Evolutionary conservation across 1,139 yeast genomes (phyloP), one percentile per base, ranked within the genome.

Genomic region (Eremothecium coryli): DNA sequence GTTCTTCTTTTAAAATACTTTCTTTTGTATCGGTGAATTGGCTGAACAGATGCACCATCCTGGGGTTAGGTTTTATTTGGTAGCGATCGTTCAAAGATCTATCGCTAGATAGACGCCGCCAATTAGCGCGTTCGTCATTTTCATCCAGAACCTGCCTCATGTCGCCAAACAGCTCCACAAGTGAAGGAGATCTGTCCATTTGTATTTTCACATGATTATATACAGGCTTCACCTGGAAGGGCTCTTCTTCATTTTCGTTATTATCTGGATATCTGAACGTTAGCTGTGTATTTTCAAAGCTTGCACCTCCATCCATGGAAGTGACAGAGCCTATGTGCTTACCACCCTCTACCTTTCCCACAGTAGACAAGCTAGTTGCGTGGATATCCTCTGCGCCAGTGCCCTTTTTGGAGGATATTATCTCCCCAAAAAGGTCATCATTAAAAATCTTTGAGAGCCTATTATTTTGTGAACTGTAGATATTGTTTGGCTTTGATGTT

Each of bases 121-220:
- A 54, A 32, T 53, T 54, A 23, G 49, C 51, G 12, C 38, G 40
- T 4, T 55, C 57, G 36, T 54, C 59, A 23, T 41, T 36, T 6
- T 48, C 52, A 39, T 53, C 57, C 13, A 53, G 34, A n/a, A 54
- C 54, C 12, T 46, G 23, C 23, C 54, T 38, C 59, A 54, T 54
- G 20, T 46, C 54, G 24, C 49, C 44, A 34, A 51, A 54, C 17
- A 54, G 34, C 32, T 54, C 56, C 11, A 46, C 37, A 28, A 47
- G 51, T 3, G 59, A 54, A 11, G 54, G 46, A 5, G 58, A 53
- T 27, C 48, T 47, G 14, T 40, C 42, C 31, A 50, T 32, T n/a
- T 21, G 30, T 4, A 38, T 28, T 16, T 29, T 38, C 12, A 40
- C 29, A 27, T 31, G 23, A 25, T 37, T 18, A 35, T 25, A 18